phyloP scores from a whole-genome alignment of 1,284 basidiomycete species.

The Limonomyces culmigenus region DNA sequence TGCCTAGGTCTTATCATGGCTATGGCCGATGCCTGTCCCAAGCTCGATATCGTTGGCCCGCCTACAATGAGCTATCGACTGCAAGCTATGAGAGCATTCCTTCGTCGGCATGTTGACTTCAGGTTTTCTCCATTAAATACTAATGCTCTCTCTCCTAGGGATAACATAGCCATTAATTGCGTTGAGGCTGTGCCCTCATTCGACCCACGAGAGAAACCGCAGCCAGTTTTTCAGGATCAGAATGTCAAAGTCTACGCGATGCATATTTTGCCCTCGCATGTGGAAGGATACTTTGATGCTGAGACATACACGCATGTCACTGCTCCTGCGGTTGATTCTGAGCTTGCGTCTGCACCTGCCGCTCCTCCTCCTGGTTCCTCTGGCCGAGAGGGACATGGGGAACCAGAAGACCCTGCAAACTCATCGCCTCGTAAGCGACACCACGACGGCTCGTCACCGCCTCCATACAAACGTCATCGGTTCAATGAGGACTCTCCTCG shows the following conservation, averaged over 20 bases:
- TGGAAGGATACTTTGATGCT: too few species aligned
- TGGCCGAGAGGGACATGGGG: too few species aligned
- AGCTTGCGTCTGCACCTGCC: too few species aligned
- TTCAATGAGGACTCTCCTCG: too few species aligned
- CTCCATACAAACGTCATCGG: too few species aligned
- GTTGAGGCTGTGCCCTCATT: not conserved
- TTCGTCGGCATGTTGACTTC: conserved; percentile 20
- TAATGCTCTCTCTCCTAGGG: not conserved
- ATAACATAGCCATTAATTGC: not conserved
- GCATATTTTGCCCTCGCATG: conserved; percentile 30
- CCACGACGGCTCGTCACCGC: too few species aligned
- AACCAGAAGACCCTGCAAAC: too few species aligned
- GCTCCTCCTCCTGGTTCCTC: too few species aligned
- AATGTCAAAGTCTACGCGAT: conserved; percentile 50
- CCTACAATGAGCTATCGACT: conserved; percentile 53
- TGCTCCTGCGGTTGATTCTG: too few species aligned
- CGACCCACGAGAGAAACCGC: conserved; percentile 12
- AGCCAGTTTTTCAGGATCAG: conserved; percentile 39
- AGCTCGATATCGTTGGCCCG: conserved; percentile 55
- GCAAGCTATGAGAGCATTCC: conserved; percentile 51
- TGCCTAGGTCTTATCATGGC: conserved; percentile 70
- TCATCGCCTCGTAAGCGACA: too few species aligned
- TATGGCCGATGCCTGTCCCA: conserved; percentile 51
- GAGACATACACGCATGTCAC: too few species aligned
- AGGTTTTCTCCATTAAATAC: not conserved